Evolutionary conservation across 257 asterid genomes (phyloP).

Genomic region (Solanum rostratum): DNA sequence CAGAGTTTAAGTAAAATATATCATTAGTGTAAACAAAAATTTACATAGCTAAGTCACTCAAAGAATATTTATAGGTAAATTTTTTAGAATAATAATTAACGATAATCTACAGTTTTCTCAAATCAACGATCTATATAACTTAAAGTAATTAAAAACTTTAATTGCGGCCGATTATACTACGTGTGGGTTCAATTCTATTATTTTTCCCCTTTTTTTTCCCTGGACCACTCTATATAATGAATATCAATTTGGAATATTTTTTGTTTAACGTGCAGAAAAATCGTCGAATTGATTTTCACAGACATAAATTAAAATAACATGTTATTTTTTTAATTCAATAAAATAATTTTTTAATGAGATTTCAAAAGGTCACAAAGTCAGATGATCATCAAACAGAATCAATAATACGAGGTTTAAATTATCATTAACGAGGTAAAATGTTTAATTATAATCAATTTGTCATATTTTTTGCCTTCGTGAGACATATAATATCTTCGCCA

Average conservation of each 20-base stretch:
- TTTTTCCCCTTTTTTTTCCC: neutral
- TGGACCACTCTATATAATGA: neutral
- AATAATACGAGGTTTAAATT: neutral
- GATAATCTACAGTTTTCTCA: neutral
- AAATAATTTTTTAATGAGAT: too few relatives aligned
- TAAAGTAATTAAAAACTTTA: too few relatives aligned
- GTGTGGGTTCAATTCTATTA: neutral
- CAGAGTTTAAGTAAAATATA: neutral
- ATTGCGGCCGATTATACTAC: neutral
- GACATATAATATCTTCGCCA: neutral
- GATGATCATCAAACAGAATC: neutral
- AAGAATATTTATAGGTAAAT: neutral
- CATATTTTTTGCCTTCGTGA: neutral
- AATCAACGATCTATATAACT: too few relatives aligned
- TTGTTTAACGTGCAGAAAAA: neutral
- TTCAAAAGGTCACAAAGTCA: too few relatives aligned
- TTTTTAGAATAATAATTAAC: neutral
- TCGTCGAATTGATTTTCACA: neutral
- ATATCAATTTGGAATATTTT: neutral
- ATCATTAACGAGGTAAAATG: neutral
- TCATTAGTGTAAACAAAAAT: too few relatives aligned
- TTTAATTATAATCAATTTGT: neutral
- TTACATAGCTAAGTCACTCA: too few relatives aligned
- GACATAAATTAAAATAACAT: neutral
- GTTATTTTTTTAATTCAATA: neutral